Base-by-base conservation (phyloP, 1,139 yeast species). In the Martiniozyma asiatica region DNA sequence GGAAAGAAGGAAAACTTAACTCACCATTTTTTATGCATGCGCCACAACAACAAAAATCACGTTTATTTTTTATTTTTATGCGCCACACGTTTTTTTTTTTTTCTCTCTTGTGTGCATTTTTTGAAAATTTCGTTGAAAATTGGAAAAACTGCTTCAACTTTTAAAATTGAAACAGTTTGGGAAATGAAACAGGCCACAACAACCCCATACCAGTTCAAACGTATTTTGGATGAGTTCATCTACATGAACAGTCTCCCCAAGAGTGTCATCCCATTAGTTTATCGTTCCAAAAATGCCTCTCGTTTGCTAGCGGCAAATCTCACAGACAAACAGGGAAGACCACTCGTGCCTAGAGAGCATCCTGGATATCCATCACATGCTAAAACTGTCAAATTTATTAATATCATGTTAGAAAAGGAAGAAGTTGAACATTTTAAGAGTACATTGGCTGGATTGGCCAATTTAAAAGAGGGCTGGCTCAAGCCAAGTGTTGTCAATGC, bases 301-400 rank as follows among this genome's bases (percentile, higher is more conserved):
- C 55, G 49, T 33, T 58, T 74, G 23, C 49, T 71, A 34, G 63
- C 76, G 8, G 22, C 40, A 25, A 80, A 75, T 45, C 51, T 73
- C 33, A 63, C 65, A 38, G 67, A 64, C 37, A 53, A 57, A 10
- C 50, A 45, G 2, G 61, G 63, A 23, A 40, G 51, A 22, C 63
- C 63, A 24, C 36, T 62, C 10, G 42, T 48, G 7, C 68, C 71
- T 14, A 43, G 53, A 17, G 37, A 37, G 1, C 53, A 56, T 8
- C 57, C 59, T 27, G 48, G 45, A n/a, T 45, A 54, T 2, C 61
- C 65, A 17, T 48, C 63, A 3, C 46, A 45, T 18, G 35, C 39
- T 5, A 52, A 53, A 14, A 44, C 64, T 20, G 44, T 41, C 10
- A 45, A 50, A 14, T 50, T 61, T 27, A 50, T 64, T 27, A 38